Evolutionary conservation across 805 yeast genomes (phyloP), one percentile per base, ranked within the genome.

Genomic region (Myxozyma sirexii): DNA sequence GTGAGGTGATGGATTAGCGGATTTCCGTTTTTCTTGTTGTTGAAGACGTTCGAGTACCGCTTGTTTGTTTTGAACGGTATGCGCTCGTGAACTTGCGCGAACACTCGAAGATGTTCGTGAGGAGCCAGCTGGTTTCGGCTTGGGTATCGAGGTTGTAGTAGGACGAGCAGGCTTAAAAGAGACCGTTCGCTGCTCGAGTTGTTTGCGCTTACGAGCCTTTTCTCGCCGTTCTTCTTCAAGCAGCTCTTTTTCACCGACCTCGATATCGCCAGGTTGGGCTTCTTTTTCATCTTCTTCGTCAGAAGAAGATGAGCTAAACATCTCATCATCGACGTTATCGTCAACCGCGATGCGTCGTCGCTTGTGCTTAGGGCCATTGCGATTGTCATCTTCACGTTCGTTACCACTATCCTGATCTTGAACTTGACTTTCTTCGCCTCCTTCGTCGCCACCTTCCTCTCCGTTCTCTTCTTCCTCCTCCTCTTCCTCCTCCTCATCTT

Each of bases 21-120:
- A 15, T 24, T 31, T 42, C 5, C 46, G 56, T 19, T 52, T 35
- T 44, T 52, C 49, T 33, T 42, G 56, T 23, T 38, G 84, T 57
- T 85, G 80, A 65, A 93, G 75, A 67, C 85, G 85, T 70, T 88
- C 84, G 41, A 87, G 85, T 19, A 89, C 83, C n/a, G 85, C 88
- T 64, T 88, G 77, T 68, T 89, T 90, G 70, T 84, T 90, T 66
- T 85, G 84, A 4, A 89, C 81, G 0, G 96, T 94, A 0, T 96
- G 81, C 8, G 83, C 76, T 71, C 99, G 82, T 17, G 90, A 82
- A 0, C 68, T 64, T 13, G 68, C 31, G 26, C 69, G 54, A 2
- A 53, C 54, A n/a, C 42, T 52, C 5, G 33, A 12, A 2, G 26
- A 8, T 15, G 15, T 31, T 10, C 35, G 43, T 4, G n/a, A 8